A percentile compares a stretch with the other conserved stretches of the same genome.
These are phyloP conservation scores for Euphorbia tirucalli DNA, from an alignment of 345 rosid genomes.

Conservation along the genomic window DNA sequence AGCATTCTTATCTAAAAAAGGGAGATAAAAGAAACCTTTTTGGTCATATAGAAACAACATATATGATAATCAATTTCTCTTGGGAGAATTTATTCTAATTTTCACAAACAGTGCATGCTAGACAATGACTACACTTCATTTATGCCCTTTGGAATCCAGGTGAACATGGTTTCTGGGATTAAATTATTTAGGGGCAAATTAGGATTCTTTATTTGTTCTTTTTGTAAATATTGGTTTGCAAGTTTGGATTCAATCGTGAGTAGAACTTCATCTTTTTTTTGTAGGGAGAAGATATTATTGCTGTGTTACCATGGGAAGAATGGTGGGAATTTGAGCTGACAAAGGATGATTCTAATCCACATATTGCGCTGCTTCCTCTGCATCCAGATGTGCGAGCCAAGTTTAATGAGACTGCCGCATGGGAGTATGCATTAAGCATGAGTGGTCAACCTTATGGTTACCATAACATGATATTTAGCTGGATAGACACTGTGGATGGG, in stretches of 20 bases:
- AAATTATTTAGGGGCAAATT: background rate
- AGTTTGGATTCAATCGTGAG: background rate
- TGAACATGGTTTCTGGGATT: background rate
- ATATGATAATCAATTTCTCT: background rate
- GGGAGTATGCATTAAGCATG: slow-evolving; percentile 97
- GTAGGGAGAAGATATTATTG: slow-evolving; percentile 88
- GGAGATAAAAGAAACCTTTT: slow-evolving; percentile 1
- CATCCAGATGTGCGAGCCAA: slow-evolving; percentile 82
- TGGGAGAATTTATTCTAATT: background rate
- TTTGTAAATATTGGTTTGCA: background rate
- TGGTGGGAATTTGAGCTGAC: slow-evolving; percentile 99
- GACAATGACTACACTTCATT: background rate
- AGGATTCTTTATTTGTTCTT: background rate
- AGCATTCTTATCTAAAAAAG: too few species aligned
- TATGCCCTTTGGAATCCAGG: background rate
- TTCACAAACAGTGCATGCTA: background rate
- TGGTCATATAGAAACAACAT: background rate
- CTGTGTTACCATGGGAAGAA: slow-evolving; percentile 90
- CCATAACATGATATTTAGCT: slow-evolving; percentile 97
- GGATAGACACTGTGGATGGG: slow-evolving; percentile 84
- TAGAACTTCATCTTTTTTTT: slow-evolving; percentile 9
- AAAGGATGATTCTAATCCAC: slow-evolving; percentile 88
- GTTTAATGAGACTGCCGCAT: slow-evolving; percentile 90
- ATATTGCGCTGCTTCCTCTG: slow-evolving; percentile 87
- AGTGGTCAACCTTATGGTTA: slow-evolving; percentile 86